phyloP scores from a whole-genome alignment of 1,139 yeast species.

The Eremothecium cymbalariae region DNA sequence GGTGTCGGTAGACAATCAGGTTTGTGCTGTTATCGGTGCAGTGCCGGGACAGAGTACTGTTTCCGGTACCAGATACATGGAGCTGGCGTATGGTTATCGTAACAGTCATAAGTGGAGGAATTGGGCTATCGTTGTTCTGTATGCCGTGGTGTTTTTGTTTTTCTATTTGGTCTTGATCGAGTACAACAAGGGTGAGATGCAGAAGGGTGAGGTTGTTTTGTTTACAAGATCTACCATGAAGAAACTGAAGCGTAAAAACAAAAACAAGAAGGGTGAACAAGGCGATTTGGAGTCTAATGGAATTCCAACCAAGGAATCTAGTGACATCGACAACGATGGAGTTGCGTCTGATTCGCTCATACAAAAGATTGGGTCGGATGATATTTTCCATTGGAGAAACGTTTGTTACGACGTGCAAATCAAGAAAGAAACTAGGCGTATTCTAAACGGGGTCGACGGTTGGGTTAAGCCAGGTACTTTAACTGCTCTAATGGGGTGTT shows the following conservation, averaged over 20 bases:
- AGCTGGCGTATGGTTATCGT: conserved; percentile 36
- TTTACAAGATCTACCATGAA: conserved; percentile 41
- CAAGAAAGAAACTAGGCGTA: conserved; percentile 44
- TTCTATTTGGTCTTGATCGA: conserved; percentile 50
- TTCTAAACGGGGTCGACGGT: conserved; percentile 55
- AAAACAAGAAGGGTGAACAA: conserved; percentile 11
- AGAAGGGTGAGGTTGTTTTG: conserved; percentile 64
- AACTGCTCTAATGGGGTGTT: conserved; percentile 66
- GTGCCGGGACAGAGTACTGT: conserved; percentile 32
- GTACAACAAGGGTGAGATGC: conserved; percentile 54
- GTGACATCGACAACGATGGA: conserved; percentile 9
- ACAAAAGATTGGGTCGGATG: conserved; percentile 15
- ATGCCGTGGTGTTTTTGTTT: conserved; percentile 44
- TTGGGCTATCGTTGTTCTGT: conserved; percentile 56
- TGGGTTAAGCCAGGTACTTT: conserved; percentile 61
- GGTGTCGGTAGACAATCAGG: conserved; percentile 33
- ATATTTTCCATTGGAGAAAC: conserved; percentile 46
- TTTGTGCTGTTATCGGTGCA: conserved; percentile 40
- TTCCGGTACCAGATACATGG: conserved; percentile 35
- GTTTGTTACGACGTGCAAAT: conserved; percentile 44
- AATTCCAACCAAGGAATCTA: conserved; percentile 11
- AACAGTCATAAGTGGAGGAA: conserved; percentile 62
- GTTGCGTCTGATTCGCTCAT: conserved; percentile 9
- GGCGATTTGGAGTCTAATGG: conserved; percentile 14
- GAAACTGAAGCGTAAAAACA: conserved; percentile 28